phyloP scores from a whole-genome alignment of 2,329 filamentous ascomycete species.

The Pseudonectria buxi region DNA sequence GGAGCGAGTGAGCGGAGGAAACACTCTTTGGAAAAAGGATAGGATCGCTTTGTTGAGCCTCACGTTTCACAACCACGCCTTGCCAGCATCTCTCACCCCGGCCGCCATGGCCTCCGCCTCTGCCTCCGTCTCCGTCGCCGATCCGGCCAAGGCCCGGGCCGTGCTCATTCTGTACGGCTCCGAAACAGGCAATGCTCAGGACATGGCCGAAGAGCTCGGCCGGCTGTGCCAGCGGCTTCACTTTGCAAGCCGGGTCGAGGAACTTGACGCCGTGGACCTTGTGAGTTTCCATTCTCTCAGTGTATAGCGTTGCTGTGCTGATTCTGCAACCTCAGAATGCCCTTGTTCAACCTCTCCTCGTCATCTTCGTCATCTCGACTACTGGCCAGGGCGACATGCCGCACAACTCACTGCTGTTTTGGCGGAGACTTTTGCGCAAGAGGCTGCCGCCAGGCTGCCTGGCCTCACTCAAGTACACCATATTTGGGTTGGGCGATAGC shows the following conservation, averaged over 20 bases:
- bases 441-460: conserved; percentile 68
- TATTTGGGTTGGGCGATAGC: conserved; percentile 89
- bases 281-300: too few species aligned
- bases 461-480: conserved; percentile 63
- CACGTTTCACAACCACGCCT: too few species aligned
- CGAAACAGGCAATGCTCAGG: conserved; percentile 90
- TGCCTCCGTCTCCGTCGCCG: not conserved
- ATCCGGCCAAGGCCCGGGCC: conserved; percentile 30
- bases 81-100: too few species aligned
- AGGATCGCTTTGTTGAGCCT: too few species aligned
- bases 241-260: conserved; percentile 68
- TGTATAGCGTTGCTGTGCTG: too few species aligned
- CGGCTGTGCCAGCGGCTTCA: conserved; percentile 67
- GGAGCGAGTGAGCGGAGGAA: too few species aligned
- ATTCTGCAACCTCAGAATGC: conserved; percentile 38
- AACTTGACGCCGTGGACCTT: conserved; percentile 69
- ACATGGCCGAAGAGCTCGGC: conserved; percentile 80
- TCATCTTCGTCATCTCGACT: conserved; percentile 81
- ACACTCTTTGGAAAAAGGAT: too few species aligned
- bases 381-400: conserved; percentile 94
- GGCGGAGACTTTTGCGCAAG: conserved; percentile 76
- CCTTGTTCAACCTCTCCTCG: conserved; percentile 47
- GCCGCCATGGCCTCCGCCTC: not conserved
- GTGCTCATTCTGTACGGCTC: conserved; percentile 81
- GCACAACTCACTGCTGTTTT: conserved; percentile 72